A percentile compares a stretch with the other conserved stretches of the same genome.
Evolutionary conservation across 768 basidiomycete species (phyloP).

Genomic region (Tephrocybe sp.): DNA sequence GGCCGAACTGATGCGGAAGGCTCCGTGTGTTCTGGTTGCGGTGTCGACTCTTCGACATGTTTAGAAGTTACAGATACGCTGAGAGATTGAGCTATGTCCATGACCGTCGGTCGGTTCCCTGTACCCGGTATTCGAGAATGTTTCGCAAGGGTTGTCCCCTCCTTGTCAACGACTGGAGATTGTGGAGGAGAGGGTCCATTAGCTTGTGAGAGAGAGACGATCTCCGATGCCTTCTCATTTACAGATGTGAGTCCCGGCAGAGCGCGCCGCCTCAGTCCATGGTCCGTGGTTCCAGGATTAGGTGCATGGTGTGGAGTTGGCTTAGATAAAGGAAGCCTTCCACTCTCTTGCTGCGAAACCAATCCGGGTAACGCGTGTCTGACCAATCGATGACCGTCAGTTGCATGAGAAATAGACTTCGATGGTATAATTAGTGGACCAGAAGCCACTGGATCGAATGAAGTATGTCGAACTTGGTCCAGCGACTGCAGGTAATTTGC

Average conservation of each 20-base stretch:
- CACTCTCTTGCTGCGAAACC: background rate
- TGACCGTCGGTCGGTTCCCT: conserved; percentile 68
- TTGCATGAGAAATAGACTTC: background rate
- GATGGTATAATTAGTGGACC: background rate
- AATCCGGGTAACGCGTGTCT: conserved; percentile 14
- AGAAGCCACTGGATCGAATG: background rate
- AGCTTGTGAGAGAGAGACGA: background rate
- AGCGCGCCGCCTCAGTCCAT: background rate
- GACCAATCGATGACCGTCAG: conserved; percentile 4
- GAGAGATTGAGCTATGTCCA: conserved; percentile 76
- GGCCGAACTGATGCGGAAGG: conserved; percentile 19
- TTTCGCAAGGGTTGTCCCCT: conserved; percentile 27
- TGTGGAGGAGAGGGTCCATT: conserved; percentile 1
- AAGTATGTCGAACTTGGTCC: background rate
- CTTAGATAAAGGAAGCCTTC: background rate
- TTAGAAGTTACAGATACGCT: conserved; percentile 25
- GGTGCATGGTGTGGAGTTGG: background rate
- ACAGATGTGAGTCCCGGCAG: conserved; percentile 7
- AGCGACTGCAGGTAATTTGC: background rate
- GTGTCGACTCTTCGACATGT: background rate
- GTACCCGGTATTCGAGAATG: conserved; percentile 65
- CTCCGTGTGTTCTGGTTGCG: background rate
- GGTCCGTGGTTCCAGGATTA: background rate
- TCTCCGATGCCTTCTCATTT: background rate
- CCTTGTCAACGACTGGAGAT: conserved; percentile 14